These are phyloP conservation scores for Striga asiatica DNA, from an alignment of 257 asterid genomes.

Conservation along the genomic window DNA sequence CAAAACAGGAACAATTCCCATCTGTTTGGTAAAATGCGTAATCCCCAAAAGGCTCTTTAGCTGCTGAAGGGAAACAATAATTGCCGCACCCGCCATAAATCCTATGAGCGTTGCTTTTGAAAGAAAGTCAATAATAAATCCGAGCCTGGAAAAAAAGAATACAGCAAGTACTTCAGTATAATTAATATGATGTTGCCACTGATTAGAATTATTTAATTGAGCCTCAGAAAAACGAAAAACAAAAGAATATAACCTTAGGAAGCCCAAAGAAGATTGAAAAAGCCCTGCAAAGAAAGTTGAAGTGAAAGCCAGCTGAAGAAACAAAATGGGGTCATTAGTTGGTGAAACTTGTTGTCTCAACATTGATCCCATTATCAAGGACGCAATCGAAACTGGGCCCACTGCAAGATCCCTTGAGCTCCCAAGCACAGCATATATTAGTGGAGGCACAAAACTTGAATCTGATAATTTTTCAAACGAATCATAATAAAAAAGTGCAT, in stretches of 20 bases:
- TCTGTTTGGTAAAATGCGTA: slow-evolving; percentile 49
- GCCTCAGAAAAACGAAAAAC: background rate
- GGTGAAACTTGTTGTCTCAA: slow-evolving; percentile 65
- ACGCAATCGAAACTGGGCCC: slow-evolving; percentile 81
- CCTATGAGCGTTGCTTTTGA: slow-evolving; percentile 80
- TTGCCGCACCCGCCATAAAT: slow-evolving; percentile 94
- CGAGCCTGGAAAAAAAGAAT: slow-evolving; percentile 37
- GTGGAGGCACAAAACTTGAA: slow-evolving; percentile 88
- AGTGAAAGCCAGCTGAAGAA: slow-evolving; percentile 71
- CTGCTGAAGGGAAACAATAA: slow-evolving; percentile 79
- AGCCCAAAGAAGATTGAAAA: slow-evolving; percentile 67
- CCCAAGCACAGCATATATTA: slow-evolving; percentile 75
- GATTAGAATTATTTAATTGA: slow-evolving; percentile 1
- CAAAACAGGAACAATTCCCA: slow-evolving; percentile 72
- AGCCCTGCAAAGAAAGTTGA: slow-evolving; percentile 86
- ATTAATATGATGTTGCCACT: background rate
- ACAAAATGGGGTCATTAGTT: slow-evolving; percentile 40
- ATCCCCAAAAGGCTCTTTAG: slow-evolving; percentile 73
- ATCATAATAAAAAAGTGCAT: background rate
- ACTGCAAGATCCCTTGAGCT: slow-evolving; percentile 92
- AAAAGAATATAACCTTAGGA: slow-evolving; percentile 43
- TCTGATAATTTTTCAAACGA: slow-evolving; percentile 22
- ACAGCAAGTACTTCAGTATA: background rate
- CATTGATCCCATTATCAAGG: slow-evolving; percentile 75
- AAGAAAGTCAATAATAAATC: slow-evolving; percentile 71